These are phyloP conservation scores for Kwoniella heveanensis DNA, from an alignment of 768 basidiomycete species.

Conservation along the genomic window DNA sequence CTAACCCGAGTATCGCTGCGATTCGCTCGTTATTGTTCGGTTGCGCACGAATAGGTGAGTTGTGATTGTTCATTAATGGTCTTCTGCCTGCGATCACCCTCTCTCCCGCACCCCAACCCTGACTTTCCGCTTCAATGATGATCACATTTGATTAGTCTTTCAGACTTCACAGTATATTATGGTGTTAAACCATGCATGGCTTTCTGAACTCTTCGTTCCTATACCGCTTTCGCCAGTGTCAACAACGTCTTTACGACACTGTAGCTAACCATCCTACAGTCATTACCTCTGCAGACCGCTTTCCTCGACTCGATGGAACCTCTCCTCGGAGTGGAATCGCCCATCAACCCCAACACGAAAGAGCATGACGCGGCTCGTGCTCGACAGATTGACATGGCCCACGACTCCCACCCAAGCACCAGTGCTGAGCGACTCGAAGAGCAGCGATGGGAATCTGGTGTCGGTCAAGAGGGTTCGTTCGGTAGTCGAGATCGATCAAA, in stretches of 20 bases:
- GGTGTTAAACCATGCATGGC: constrained; percentile 59
- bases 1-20: constrained; percentile 24
- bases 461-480: constrained; percentile 44
- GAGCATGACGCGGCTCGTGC: constrained; percentile 22
- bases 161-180: constrained; percentile 53
- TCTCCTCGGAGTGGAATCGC: constrained; percentile 64
- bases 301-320: constrained; percentile 80
- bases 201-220: constrained; percentile 52
- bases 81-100: background rate
- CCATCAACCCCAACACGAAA: constrained; percentile 23
- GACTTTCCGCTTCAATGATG: constrained; percentile 61
- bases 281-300: constrained; percentile 71
- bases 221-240: background rate
- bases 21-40: background rate
- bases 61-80: constrained; percentile 59
- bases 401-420: constrained; percentile 34
- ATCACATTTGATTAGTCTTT: constrained; percentile 78
- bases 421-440: constrained; percentile 47
- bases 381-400: constrained; percentile 23
- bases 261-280: constrained; percentile 58
- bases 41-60: constrained; percentile 44
- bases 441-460: constrained; percentile 38
- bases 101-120: constrained; percentile 15
- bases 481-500: constrained; percentile 11
- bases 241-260: background rate